Evolutionary conservation across 73 alveolate species (phyloP).

Genomic region (Strombidium stylifer): DNA sequence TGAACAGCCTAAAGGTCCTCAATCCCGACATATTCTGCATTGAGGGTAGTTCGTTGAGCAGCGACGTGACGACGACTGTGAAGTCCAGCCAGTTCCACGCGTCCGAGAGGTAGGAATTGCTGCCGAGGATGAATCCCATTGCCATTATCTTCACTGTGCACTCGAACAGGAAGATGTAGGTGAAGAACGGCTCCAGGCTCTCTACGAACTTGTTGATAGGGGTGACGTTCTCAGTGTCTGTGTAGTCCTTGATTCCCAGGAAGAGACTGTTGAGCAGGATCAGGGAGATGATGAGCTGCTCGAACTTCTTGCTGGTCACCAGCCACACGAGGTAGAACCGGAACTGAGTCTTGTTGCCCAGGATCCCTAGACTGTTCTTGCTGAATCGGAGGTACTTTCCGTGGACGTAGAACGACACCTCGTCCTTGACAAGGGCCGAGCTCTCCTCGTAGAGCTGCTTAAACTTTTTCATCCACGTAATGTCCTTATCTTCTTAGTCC

Average conservation of each 20-base stretch:
- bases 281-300: slow-evolving; percentile 10
- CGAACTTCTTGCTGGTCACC: not conserved
- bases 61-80: slow-evolving; percentile 42
- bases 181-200: slow-evolving; percentile 18
- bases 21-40: slow-evolving; percentile 44
- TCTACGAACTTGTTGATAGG: not conserved
- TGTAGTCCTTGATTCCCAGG: slow-evolving; percentile 27
- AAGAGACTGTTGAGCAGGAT: slow-evolving; percentile 26
- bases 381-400: not conserved
- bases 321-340: not conserved
- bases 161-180: slow-evolving; percentile 51
- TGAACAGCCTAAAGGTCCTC: slow-evolving; percentile 50
- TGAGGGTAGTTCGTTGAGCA: slow-evolving; percentile 5
- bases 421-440: not conserved
- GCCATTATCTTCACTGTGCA: slow-evolving; percentile 50
- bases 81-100: slow-evolving; percentile 77
- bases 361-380: not conserved
- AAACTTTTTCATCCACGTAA: not conserved
- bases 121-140: slow-evolving; percentile 58
- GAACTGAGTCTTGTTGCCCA: not conserved
- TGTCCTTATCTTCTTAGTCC: not conserved
- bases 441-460: not conserved
- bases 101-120: slow-evolving; percentile 60
- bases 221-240: slow-evolving; percentile 3
- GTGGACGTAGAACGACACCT: not conserved